Evolutionary conservation across 306 rosid genomes (phyloP), one percentile per base, ranked within the genome.

Genomic region (Gynostemma pentaphyllum): DNA sequence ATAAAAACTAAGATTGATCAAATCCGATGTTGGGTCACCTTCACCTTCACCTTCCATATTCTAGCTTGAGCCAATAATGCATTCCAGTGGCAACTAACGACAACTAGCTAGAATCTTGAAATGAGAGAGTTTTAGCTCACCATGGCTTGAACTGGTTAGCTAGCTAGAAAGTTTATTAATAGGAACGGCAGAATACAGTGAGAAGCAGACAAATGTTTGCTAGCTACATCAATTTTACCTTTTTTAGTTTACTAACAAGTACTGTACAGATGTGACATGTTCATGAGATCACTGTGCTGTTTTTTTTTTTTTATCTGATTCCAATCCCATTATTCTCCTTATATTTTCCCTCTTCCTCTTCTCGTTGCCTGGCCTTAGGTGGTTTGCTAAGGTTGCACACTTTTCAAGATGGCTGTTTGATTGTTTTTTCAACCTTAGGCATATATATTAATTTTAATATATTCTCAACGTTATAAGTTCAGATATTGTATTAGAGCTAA

Each of bases 381-480:
- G 19, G 19, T 27, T 62, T 39, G 10, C 19, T 61, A 23, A 16
- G 49, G 16, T 39, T 30, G 22, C 7, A 60, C 64, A 30, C 49
- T 39, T 60, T 61, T 34, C 28, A 39, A 36, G 66, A 13, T 61
- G 66, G 19, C 66, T 60, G 24, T 57, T 57, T 19, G 29, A 48
- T 48, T n/a, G n/a, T n/a, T n/a, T n/a, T n/a, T 28, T 21, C 8
- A 9, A 21, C 54, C 22, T 48, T 48, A 48, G 54, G 54, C 14
- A 8, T 7, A 48, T n/a, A n/a, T n/a, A n/a, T n/a, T n/a, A n/a
- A n/a, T n/a, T n/a, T n/a, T n/a, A n/a, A n/a, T n/a, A n/a, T n/a
- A n/a, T n/a, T n/a, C n/a, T n/a, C n/a, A n/a, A n/a, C n/a, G n/a
- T n/a, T n/a, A n/a, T n/a, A n/a, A n/a, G n/a, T n/a, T n/a, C n/a